Evolutionary conservation across 2,329 filamentous ascomycete species (phyloP).

Genomic region (Seiridium cupressi): DNA sequence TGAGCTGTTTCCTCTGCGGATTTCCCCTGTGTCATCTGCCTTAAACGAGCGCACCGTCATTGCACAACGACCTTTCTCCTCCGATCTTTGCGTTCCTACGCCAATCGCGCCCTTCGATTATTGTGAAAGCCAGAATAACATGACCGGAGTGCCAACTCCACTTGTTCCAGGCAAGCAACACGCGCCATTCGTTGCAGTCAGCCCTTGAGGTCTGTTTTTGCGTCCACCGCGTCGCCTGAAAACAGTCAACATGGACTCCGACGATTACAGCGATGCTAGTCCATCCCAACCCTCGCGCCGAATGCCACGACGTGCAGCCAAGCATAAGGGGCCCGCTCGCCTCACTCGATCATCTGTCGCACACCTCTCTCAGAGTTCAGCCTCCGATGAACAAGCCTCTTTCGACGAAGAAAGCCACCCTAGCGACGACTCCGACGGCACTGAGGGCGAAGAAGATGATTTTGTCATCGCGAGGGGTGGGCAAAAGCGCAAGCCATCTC

Average conservation of each 20-base stretch:
- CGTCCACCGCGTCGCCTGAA: not conserved
- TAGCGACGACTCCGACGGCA: not conserved
- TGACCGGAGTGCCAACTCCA: not conserved
- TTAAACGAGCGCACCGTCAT: no score
- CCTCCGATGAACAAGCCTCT: not conserved
- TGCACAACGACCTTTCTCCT: no score
- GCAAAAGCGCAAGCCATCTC: slow-evolving; percentile 5
- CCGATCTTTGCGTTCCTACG: not conserved
- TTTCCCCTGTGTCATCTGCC: no score
- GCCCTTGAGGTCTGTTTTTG: not conserved
- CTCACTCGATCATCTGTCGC: slow-evolving; percentile 22
- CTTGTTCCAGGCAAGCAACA: not conserved
- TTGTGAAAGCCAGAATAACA: not conserved
- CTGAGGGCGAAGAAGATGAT: not conserved
- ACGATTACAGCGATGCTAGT: slow-evolving; percentile 10
- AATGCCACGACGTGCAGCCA: slow-evolving; percentile 24
- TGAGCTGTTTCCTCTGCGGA: not conserved
- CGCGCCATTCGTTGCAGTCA: not conserved
- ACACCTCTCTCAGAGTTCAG: slow-evolving; percentile 15
- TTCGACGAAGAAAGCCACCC: not conserved
- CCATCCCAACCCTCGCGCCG: slow-evolving; percentile 20
- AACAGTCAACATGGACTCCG: slow-evolving; percentile 7
- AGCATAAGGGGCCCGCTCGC: slow-evolving; percentile 23
- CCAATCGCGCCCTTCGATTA: not conserved
- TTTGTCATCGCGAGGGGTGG: not conserved